Evolutionary conservation across 768 basidiomycete species (phyloP).

Genomic region (Phallus indusiatus): DNA sequence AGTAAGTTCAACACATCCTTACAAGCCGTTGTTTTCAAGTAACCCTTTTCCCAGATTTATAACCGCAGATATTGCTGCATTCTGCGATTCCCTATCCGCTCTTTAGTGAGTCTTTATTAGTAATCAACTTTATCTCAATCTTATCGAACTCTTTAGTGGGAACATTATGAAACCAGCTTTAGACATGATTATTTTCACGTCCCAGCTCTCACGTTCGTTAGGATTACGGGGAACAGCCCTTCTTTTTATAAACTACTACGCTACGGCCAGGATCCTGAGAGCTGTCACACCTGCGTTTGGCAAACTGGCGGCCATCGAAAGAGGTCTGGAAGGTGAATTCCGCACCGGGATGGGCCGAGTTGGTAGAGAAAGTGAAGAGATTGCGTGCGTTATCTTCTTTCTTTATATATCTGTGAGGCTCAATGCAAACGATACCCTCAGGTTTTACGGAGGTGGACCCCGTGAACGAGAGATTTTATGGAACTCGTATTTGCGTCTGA

Average conservation of each 20-base stretch:
- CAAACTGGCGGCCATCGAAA: slow-evolving; percentile 78
- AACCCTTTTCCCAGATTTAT: slow-evolving; percentile 41
- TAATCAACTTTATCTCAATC: background rate
- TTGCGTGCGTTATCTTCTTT: slow-evolving; percentile 53
- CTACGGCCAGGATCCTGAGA: slow-evolving; percentile 73
- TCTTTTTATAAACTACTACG: slow-evolving; percentile 75
- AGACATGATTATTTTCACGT: slow-evolving; percentile 86
- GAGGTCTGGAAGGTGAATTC: slow-evolving; percentile 74
- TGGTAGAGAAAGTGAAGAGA: slow-evolving; percentile 84
- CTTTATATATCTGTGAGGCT: too few relatives aligned
- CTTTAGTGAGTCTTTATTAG: slow-evolving; percentile 63
- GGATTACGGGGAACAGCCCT: slow-evolving; percentile 77
- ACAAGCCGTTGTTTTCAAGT: background rate
- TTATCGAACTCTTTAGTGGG: slow-evolving; percentile 41
- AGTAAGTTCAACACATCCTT: slow-evolving; percentile 24
- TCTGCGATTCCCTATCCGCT: slow-evolving; percentile 76
- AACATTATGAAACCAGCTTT: slow-evolving; percentile 90
- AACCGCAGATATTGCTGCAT: slow-evolving; percentile 85
- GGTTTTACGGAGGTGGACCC: slow-evolving; percentile 86
- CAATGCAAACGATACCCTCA: slow-evolving; percentile 18
- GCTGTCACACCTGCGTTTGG: slow-evolving; percentile 92
- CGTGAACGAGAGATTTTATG: slow-evolving; percentile 78
- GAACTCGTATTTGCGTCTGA: slow-evolving; percentile 66
- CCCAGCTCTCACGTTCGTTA: slow-evolving; percentile 79
- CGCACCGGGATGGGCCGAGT: slow-evolving; percentile 78